phyloP scores from a whole-genome alignment of 2,329 filamentous ascomycete species.

The Daldinia eschscholtzii region DNA sequence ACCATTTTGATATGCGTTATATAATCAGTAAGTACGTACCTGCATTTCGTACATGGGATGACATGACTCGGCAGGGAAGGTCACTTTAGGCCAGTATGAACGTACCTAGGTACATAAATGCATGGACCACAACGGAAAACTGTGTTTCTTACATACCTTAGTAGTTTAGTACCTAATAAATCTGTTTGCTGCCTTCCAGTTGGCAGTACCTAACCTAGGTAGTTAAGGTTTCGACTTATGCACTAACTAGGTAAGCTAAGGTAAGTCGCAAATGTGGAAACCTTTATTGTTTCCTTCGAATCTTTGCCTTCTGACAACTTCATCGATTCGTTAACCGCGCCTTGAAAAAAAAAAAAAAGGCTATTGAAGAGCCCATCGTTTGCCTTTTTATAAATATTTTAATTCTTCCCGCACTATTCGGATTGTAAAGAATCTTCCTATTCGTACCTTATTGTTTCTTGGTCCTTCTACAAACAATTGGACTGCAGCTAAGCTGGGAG shows the following conservation, averaged over 20 bases:
- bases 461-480: conserved; percentile 14
- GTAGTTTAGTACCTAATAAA: too few species aligned
- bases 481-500: neutral
- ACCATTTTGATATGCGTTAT: neutral
- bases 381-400: neutral
- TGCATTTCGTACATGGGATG: too few species aligned
- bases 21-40: neutral
- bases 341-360: neutral
- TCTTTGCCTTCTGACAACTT: neutral
- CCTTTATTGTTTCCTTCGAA: neutral
- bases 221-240: neutral
- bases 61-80: too few species aligned
- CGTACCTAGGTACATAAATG: too few species aligned
- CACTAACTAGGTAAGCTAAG: too few species aligned
- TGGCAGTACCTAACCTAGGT: too few species aligned
- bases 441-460: conserved; percentile 10
- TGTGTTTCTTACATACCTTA: too few species aligned
- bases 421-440: neutral
- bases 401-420: neutral
- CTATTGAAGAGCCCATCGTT: neutral
- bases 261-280: neutral
- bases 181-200: neutral
- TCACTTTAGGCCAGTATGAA: too few species aligned
- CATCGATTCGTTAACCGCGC: neutral
- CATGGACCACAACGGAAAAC: too few species aligned